phyloP scores from a whole-genome alignment of 768 basidiomycete species.

The Boletus edulis region DNA sequence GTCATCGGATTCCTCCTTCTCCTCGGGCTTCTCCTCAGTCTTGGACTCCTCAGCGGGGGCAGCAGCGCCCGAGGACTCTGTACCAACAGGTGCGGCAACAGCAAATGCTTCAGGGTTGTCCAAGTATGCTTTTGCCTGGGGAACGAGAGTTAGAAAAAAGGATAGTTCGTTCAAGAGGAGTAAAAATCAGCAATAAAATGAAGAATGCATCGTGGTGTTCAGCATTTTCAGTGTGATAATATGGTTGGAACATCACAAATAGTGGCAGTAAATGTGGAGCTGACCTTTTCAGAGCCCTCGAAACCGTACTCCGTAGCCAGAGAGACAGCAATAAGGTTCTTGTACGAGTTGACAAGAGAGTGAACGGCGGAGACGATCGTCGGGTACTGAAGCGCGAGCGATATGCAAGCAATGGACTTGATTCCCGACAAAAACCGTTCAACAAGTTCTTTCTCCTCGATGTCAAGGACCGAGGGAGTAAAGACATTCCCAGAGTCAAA shows the following conservation, averaged over 20 bases:
- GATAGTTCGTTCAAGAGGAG: background rate
- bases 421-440: slow-evolving; percentile 91
- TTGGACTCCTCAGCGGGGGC: slow-evolving; percentile 58
- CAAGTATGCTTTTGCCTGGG: slow-evolving; percentile 90
- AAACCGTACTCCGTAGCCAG: slow-evolving; percentile 93
- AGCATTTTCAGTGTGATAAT: slow-evolving; percentile 83
- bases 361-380: slow-evolving; percentile 92
- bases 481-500: slow-evolving; percentile 94
- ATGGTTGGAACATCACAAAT: slow-evolving; percentile 29
- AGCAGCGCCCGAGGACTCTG: slow-evolving; percentile 47
- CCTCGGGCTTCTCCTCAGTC: slow-evolving; percentile 74
- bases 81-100: slow-evolving; percentile 65
- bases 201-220: slow-evolving; percentile 48
- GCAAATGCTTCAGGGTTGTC: slow-evolving; percentile 99
- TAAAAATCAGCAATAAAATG: slow-evolving; percentile 30
- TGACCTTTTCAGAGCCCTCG: slow-evolving; percentile 89
- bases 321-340: slow-evolving; percentile 91
- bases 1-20: slow-evolving; percentile 84
- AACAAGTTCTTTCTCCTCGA: slow-evolving; percentile 88
- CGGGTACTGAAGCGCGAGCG: slow-evolving; percentile 93
- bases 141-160: slow-evolving; percentile 3
- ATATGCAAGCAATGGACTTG: slow-evolving; percentile 94
- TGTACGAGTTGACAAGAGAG: slow-evolving; percentile 98
- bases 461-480: slow-evolving; percentile 85
- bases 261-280: slow-evolving; percentile 21